Evolutionary conservation across 2,329 filamentous ascomycete species (phyloP).

Genomic region (Sporothrix humicola): DNA sequence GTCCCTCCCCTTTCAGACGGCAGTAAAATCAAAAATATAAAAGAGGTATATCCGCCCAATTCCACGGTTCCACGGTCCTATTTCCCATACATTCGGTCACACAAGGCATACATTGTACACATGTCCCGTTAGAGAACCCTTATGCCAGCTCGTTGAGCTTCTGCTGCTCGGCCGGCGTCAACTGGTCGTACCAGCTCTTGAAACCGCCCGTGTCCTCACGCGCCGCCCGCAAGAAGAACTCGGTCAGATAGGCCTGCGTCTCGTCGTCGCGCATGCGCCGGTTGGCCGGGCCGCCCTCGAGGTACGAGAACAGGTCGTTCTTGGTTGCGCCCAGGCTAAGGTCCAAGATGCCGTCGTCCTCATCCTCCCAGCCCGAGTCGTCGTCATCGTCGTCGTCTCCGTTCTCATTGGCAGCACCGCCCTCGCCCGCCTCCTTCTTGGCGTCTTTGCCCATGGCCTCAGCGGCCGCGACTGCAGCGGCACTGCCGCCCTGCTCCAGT

Average conservation of each 20-base stretch:
- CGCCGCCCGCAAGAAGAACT: slow-evolving; percentile 74
- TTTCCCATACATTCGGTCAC: background rate
- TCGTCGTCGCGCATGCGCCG: slow-evolving; percentile 80
- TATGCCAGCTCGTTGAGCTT: slow-evolving; percentile 60
- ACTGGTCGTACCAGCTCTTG: slow-evolving; percentile 61
- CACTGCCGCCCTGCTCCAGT: slow-evolving; percentile 39
- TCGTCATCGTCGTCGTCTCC: slow-evolving; percentile 64
- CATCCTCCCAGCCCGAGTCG: slow-evolving; percentile 87
- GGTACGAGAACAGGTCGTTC: slow-evolving; percentile 79
- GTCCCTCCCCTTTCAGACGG: background rate
- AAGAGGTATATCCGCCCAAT: slow-evolving; percentile 20
- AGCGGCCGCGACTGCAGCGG: slow-evolving; percentile 66
- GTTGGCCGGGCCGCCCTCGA: slow-evolving; percentile 61
- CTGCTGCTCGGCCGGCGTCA: slow-evolving; percentile 61
- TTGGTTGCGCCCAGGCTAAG: slow-evolving; percentile 72
- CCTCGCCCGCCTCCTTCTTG: background rate
- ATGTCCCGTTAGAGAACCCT: background rate
- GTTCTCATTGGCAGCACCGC: background rate
- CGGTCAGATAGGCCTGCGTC: slow-evolving; percentile 80
- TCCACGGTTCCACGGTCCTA: no score
- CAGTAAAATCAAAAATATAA: background rate
- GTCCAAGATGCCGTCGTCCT: slow-evolving; percentile 77
- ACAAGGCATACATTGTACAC: background rate
- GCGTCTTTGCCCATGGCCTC: slow-evolving; percentile 48
- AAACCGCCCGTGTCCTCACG: slow-evolving; percentile 63